These are phyloP conservation scores for Aspergillus puulaauensis DNA, from an alignment of 2,329 filamentous ascomycete species.

Conservation along the genomic window DNA sequence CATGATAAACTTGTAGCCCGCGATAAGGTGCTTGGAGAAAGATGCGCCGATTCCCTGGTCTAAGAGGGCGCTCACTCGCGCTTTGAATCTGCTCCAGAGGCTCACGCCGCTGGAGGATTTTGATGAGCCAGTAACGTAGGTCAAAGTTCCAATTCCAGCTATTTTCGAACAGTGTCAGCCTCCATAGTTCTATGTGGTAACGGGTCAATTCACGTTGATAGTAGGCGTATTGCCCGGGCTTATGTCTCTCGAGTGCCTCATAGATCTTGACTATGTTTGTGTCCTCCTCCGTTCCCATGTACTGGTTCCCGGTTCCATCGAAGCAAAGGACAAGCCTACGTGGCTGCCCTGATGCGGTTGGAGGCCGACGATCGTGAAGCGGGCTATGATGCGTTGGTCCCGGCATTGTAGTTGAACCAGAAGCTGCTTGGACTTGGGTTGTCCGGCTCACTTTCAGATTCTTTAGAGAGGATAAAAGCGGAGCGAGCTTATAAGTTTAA, in stretches of 20 bases:
- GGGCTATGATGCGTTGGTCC: not conserved
- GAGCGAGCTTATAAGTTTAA: not conserved
- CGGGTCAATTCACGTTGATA: slow-evolving; percentile 6
- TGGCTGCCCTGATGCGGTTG: slow-evolving; percentile 1
- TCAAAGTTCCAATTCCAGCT: slow-evolving; percentile 12
- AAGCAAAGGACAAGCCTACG: slow-evolving; percentile 14
- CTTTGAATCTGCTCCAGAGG: slow-evolving; percentile 1
- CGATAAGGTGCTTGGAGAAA: slow-evolving; percentile 5
- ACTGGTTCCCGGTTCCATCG: slow-evolving; percentile 14
- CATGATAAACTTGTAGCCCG: slow-evolving; percentile 8
- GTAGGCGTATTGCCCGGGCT: slow-evolving; percentile 6
- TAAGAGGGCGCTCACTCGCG: slow-evolving; percentile 2
- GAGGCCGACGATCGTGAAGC: not conserved
- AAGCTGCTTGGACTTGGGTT: not conserved
- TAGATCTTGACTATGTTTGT: slow-evolving; percentile 15
- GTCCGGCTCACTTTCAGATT: no score
- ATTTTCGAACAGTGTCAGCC: not conserved
- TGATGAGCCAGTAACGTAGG: slow-evolving; percentile 5
- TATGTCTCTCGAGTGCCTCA: slow-evolving; percentile 10
- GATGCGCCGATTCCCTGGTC: slow-evolving; percentile 9
- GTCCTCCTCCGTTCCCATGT: slow-evolving; percentile 10
- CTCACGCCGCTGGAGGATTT: slow-evolving; percentile 1
- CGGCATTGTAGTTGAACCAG: slow-evolving; percentile 1
- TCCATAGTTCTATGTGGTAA: not conserved
- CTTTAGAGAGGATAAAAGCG: not conserved